A percentile compares a stretch with the other conserved stretches of the same genome.
These are phyloP conservation scores for Coemansia interrupta DNA, from an alignment of 192 early-diverging fungal genomes.

Conservation along the genomic window DNA sequence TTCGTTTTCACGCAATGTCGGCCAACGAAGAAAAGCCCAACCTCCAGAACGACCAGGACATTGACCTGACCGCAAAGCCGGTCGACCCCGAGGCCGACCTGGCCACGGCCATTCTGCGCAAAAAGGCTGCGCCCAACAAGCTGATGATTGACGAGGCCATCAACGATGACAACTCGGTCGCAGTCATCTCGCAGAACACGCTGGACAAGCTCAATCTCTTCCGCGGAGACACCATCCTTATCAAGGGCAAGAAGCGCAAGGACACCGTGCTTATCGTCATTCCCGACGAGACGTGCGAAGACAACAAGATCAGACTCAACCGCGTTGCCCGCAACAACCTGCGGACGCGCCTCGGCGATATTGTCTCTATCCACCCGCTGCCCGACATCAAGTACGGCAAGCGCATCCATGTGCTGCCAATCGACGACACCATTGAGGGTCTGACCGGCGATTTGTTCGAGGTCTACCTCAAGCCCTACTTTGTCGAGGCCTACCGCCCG, in stretches of 20 bases:
- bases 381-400: constrained; percentile 97
- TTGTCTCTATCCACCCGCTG: constrained; percentile 86
- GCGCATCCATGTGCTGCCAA: constrained; percentile 93
- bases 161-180: constrained; percentile 97
- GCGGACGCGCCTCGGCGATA: constrained; percentile 91
- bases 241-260: constrained; percentile 97
- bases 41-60: constrained; percentile 43
- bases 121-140: constrained; percentile 97
- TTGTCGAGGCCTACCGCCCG: constrained; percentile 95
- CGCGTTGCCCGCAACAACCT: constrained; percentile 95
- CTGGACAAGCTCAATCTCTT: constrained; percentile 92
- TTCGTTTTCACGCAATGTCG: constrained; percentile 14
- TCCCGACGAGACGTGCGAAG: constrained; percentile 86
- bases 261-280: constrained; percentile 96
- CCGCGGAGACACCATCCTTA: constrained; percentile 89
- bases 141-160: constrained; percentile 95
- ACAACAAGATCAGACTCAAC: constrained; percentile 91
- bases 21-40: constrained; percentile 31
- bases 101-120: constrained; percentile 91
- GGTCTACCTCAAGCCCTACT: constrained; percentile 97
- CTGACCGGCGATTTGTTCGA: constrained; percentile 97
- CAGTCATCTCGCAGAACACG: constrained; percentile 81
- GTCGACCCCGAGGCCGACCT: constrained; percentile 72
- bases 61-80: constrained; percentile 31
- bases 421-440: constrained; percentile 98